phyloP scores from a whole-genome alignment of 2,329 filamentous ascomycete genomes.

The Pseudopyricularia javanii region DNA sequence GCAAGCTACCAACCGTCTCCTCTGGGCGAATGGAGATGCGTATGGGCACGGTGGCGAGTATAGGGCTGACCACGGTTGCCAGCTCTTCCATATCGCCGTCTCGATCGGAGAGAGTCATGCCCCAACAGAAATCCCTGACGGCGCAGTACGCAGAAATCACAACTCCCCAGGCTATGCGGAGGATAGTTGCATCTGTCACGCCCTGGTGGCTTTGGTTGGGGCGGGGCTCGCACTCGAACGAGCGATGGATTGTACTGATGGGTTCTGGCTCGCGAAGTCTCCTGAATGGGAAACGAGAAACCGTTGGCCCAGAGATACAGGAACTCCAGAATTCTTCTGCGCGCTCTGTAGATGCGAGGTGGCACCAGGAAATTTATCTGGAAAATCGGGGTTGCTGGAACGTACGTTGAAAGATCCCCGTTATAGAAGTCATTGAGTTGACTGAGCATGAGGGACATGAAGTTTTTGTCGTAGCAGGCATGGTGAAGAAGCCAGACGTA shows the following conservation, averaged over 20 bases:
- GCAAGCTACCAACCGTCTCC: constrained; percentile 31
- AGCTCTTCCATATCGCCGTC: constrained; percentile 32
- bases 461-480: constrained; percentile 44
- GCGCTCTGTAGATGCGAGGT: background rate
- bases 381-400: background rate
- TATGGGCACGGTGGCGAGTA: constrained; percentile 47
- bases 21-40: constrained; percentile 31
- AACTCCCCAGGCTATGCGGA: constrained; percentile 47
- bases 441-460: constrained; percentile 28
- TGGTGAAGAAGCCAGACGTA: constrained; percentile 45
- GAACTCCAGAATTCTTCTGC: background rate
- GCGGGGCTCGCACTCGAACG: background rate
- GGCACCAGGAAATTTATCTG: background rate
- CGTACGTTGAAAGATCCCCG: background rate
- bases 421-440: constrained; percentile 27
- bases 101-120: constrained; percentile 46
- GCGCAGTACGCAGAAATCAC: constrained; percentile 39
- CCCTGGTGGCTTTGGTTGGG: background rate
- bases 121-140: constrained; percentile 41
- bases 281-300: background rate
- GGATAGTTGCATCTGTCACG: constrained; percentile 24
- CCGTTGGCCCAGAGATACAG: background rate
- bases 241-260: background rate
- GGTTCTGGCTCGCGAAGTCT: background rate
- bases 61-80: constrained; percentile 45